Evolutionary conservation across 345 rosid species (phyloP), one percentile per base, ranked within the genome.

Genomic region (Boechera stricta): DNA sequence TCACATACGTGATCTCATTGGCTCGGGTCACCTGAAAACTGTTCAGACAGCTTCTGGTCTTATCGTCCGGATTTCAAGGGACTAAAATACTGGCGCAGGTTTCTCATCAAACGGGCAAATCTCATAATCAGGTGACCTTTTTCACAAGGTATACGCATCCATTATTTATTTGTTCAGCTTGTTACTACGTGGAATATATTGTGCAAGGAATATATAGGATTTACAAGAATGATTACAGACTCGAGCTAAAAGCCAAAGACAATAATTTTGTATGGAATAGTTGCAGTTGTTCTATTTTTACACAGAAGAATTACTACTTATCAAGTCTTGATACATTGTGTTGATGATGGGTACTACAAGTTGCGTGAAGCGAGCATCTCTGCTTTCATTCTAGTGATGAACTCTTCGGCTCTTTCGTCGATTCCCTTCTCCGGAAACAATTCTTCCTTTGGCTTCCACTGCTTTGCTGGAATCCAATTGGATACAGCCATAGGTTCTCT

Each of bases 1-100:
- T 84, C 99, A 92, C 84, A 84, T 92, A 33, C 91, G 98, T 44
- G 99, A 95, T 75, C 81, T 92, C 86, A 88, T 92, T 74, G 98
- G 99, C 81, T 95, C 99, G 13, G 96, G 96, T 72, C 90, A 84
- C 75, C 84, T 92, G 64, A 85, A 83, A 86, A 90, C 86, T 7
- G 41, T 70, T 53, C 77, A 85, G 7, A 84, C 96, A 32, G 84
- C 91, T 32, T 79, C 79, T 64, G 96, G 92, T 24, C 74, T 90
- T 75, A 87, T 84, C 26, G 86, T 92, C 55, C 89, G 81, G 75
- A 79, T 90, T 81, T 80, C 86, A 29, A 92, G 82, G 78, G 92
- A 88, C 79, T 90, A 59, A 39, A n/a, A 4, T 18, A 4, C 45
- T 0, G 4, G n/a, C 38, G 41, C 9, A 7, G 15, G 48, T 60